Conservation (phyloP, 139 green algal species). For the Protoeuglena noctilucae region DNA sequence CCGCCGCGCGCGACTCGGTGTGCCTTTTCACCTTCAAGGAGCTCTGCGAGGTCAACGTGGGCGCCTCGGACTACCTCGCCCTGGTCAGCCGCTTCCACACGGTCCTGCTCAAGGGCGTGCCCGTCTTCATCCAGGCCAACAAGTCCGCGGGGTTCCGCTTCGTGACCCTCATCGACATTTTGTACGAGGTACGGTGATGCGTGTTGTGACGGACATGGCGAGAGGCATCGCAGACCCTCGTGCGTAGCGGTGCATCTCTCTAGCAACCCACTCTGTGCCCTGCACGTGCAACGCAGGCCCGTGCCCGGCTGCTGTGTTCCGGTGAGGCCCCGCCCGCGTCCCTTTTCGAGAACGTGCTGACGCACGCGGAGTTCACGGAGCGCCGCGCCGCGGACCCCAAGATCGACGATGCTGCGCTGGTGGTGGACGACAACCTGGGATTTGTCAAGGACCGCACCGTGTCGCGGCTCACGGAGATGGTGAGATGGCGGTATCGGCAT, state of each 20-base stretch:
- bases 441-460: constrained; percentile 87
- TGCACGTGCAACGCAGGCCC: too few species aligned
- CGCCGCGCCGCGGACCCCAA: not conserved
- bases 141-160: constrained; percentile 66
- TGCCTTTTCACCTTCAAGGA: constrained; percentile 63
- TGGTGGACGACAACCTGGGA: constrained; percentile 80
- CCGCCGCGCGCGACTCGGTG: constrained; percentile 12
- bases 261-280: too few species aligned
- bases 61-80: constrained; percentile 74
- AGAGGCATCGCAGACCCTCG: too few species aligned
- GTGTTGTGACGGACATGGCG: not conserved
- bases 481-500: too few species aligned
- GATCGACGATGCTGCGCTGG: constrained; percentile 14
- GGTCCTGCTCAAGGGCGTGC: constrained; percentile 55
- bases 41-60: constrained; percentile 45
- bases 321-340: constrained; percentile 56
- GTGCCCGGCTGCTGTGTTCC: constrained; percentile 54
- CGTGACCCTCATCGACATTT: constrained; percentile 78
- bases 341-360: constrained; percentile 73
- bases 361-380: constrained; percentile 26
- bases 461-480: constrained; percentile 83
- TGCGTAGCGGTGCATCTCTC: too few species aligned
- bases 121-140: constrained; percentile 46
- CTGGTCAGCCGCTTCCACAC: constrained; percentile 55
- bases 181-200: constrained; percentile 74